Conservation (phyloP, 768 basidiomycete species). For the Trametes cingulata region DNA sequence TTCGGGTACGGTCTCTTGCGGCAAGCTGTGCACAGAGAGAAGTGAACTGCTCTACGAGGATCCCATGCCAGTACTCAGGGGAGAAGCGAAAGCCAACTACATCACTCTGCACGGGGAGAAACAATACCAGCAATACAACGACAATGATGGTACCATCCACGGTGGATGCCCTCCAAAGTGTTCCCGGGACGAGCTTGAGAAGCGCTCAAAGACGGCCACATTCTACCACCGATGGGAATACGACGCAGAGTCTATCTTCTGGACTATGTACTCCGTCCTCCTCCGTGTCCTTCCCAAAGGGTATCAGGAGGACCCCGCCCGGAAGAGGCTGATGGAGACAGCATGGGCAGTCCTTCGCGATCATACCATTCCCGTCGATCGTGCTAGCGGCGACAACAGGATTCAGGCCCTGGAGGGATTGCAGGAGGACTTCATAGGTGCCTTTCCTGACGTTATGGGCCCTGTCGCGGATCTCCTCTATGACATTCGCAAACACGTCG, state of each 20-base stretch:
- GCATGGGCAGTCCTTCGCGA: background rate
- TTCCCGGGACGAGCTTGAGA: background rate
- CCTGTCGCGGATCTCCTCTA: background rate
- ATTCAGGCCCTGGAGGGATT: too few relatives aligned
- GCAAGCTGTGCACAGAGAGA: too few relatives aligned
- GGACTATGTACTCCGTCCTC: background rate
- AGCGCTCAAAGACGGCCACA: background rate
- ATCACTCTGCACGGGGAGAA: background rate
- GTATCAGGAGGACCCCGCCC: too few relatives aligned
- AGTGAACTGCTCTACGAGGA: background rate
- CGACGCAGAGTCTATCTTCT: background rate
- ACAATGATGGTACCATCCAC: background rate
- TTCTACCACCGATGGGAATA: constrained; percentile 4
- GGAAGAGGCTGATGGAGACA: background rate
- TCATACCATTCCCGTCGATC: background rate
- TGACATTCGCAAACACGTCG: background rate
- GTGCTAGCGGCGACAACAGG: too few relatives aligned
- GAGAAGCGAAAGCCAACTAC: background rate
- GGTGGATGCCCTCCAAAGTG: background rate
- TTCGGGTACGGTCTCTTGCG: background rate
- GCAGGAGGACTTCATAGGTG: too few relatives aligned
- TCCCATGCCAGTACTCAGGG: background rate
- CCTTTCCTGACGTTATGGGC: background rate
- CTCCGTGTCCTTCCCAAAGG: background rate
- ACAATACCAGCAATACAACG: background rate